Conservation (phyloP, 108 stramenopile species). For the Nitzschia inconspicua region DNA sequence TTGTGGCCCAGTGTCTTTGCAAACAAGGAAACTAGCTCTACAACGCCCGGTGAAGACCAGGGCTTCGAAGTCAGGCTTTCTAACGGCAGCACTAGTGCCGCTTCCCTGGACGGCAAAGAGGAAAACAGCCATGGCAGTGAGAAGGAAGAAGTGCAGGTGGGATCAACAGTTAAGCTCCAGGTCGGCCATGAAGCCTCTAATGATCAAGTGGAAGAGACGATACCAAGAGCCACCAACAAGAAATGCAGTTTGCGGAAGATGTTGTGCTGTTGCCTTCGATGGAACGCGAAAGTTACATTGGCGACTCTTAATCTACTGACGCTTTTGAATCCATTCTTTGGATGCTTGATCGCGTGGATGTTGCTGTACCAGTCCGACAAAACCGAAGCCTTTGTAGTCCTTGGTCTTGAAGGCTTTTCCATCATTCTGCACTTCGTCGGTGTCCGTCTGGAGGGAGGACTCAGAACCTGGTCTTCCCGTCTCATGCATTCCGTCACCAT, state of each 20-base stretch:
- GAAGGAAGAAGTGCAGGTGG: too few species aligned
- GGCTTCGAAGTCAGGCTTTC: background rate
- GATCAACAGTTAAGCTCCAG: too few species aligned
- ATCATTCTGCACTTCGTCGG: conserved; percentile 17
- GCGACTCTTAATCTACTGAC: conserved; percentile 3
- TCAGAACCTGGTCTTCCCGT: background rate
- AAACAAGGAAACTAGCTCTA: background rate
- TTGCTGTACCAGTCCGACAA: conserved; percentile 23
- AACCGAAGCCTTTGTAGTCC: conserved; percentile 15
- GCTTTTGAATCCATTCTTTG: conserved; percentile 27
- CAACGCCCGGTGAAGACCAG: background rate
- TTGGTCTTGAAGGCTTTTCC: conserved; percentile 17
- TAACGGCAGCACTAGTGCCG: background rate
- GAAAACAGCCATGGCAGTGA: background rate
- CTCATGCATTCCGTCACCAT: conserved; percentile 13
- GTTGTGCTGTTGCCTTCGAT: conserved; percentile 22
- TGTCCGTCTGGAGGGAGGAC: conserved; percentile 17
- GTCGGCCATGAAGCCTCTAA: too few species aligned
- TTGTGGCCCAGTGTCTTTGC: conserved; percentile 11
- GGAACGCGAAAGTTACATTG: conserved; percentile 11
- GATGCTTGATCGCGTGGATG: conserved; percentile 27
- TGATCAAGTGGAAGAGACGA: too few species aligned
- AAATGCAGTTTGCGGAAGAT: background rate
- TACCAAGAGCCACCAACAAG: too few species aligned
- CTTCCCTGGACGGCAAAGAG: background rate